These are phyloP conservation scores for Eimeria maxima DNA, from an alignment of 169 alveolate genomes.

Conservation along the genomic window DNA sequence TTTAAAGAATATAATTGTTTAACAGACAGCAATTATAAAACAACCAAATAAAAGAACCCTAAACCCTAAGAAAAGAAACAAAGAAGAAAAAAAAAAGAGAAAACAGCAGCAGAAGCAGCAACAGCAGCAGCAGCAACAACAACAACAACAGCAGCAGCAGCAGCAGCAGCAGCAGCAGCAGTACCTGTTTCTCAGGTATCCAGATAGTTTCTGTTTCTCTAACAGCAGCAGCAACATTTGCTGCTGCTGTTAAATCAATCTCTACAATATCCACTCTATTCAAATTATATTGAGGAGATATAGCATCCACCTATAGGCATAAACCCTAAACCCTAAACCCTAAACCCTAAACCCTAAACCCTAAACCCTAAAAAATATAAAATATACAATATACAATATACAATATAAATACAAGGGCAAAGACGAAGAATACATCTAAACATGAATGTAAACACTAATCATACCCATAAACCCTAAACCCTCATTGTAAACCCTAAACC, in stretches of 20 bases:
- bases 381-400: too few species aligned
- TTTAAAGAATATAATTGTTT: not conserved
- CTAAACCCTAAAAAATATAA: too few species aligned
- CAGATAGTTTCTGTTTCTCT: not conserved
- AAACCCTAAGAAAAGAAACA: not conserved
- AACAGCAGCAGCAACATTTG: too few species aligned
- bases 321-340: not conserved
- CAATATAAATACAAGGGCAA: too few species aligned
- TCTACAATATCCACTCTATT: not conserved
- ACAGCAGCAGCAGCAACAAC: not conserved
- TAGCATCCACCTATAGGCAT: not conserved
- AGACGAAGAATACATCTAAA: too few species aligned
- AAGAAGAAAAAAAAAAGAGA: not conserved
- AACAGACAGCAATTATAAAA: not conserved
- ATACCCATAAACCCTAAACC: not conserved
- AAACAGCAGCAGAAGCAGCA: not conserved
- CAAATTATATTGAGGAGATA: too few species aligned
- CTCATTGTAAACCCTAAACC: too few species aligned
- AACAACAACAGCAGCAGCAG: constrained; percentile 17
- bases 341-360: not conserved
- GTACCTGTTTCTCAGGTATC: constrained; percentile 28
- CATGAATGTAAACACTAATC: too few species aligned
- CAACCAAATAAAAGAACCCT: not conserved
- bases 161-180: constrained; percentile 30
- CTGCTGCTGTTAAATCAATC: not conserved